A percentile compares a stretch with the other conserved stretches of the same genome.
phyloP scores from a whole-genome alignment of 331 rosid species.

The Acacia concinna region DNA sequence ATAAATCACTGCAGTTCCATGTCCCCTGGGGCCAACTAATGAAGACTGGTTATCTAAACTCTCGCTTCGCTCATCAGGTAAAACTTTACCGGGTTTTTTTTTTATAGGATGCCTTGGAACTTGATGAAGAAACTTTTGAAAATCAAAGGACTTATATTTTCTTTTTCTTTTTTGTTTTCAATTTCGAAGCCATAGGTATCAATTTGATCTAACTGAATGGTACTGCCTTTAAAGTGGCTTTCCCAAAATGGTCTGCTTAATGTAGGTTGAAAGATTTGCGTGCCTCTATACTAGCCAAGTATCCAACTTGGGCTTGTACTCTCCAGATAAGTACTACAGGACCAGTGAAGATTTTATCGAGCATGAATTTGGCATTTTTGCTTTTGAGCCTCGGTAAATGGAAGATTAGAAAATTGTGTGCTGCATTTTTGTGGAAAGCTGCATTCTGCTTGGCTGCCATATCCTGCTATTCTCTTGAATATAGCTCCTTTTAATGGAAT shows the following conservation, averaged over 20 bases:
- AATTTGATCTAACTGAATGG: not conserved
- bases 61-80: constrained; percentile 83
- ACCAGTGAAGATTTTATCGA: constrained; percentile 83
- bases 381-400: constrained; percentile 27
- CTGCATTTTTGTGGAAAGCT: not conserved
- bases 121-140: not conserved
- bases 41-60: constrained; percentile 78
- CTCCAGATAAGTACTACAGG: constrained; percentile 72
- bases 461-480: not conserved
- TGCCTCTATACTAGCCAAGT: constrained; percentile 77
- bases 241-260: not conserved
- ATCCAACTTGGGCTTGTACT: constrained; percentile 67
- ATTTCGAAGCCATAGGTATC: not conserved
- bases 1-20: constrained; percentile 54
- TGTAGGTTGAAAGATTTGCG: constrained; percentile 79
- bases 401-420: not conserved
- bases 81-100: not conserved
- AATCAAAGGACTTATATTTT: not conserved
- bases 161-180: no score
- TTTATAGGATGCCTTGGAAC: not conserved
- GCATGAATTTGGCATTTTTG: constrained; percentile 59
- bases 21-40: constrained; percentile 77
- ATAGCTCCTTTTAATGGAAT: not conserved
- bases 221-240: not conserved
- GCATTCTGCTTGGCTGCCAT: not conserved